phyloP scores from a whole-genome alignment of 1,139 yeast species.

The Diutina rugosa region DNA sequence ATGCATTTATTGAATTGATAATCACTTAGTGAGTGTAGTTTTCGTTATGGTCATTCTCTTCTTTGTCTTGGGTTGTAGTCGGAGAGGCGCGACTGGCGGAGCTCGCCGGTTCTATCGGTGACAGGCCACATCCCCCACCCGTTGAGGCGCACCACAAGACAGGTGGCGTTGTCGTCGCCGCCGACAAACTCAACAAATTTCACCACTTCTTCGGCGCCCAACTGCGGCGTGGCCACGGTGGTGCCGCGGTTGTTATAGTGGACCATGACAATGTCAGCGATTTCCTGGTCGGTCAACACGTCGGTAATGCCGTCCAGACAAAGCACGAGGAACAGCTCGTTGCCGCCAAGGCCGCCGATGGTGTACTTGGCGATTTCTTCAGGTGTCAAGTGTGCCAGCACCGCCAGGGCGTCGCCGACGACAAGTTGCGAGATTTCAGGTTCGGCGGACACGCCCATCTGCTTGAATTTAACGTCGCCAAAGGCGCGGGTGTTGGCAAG shows the following conservation, averaged over 20 bases:
- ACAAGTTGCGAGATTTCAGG: constrained; percentile 69
- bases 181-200: constrained; percentile 78
- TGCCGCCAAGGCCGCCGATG: constrained; percentile 53
- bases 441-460: constrained; percentile 81
- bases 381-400: constrained; percentile 18
- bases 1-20: too few relatives aligned
- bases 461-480: constrained; percentile 75
- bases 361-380: constrained; percentile 28
- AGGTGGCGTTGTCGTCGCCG: constrained; percentile 91
- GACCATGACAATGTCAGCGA: constrained; percentile 72
- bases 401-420: constrained; percentile 38
- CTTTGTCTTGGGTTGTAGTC: constrained; percentile 26
- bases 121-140: constrained; percentile 96
- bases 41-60: not conserved
- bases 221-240: constrained; percentile 68
- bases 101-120: constrained; percentile 67
- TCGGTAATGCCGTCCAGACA: constrained; percentile 84
- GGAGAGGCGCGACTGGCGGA: constrained; percentile 62
- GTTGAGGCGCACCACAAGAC: constrained; percentile 60
- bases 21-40: too few relatives aligned
- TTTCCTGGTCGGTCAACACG: constrained; percentile 75
- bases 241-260: constrained; percentile 59
- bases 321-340: constrained; percentile 67
- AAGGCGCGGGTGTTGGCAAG: constrained; percentile 89
- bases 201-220: constrained; percentile 74